Conservation (phyloP, 345 rosid species). For the Populus tremula region DNA sequence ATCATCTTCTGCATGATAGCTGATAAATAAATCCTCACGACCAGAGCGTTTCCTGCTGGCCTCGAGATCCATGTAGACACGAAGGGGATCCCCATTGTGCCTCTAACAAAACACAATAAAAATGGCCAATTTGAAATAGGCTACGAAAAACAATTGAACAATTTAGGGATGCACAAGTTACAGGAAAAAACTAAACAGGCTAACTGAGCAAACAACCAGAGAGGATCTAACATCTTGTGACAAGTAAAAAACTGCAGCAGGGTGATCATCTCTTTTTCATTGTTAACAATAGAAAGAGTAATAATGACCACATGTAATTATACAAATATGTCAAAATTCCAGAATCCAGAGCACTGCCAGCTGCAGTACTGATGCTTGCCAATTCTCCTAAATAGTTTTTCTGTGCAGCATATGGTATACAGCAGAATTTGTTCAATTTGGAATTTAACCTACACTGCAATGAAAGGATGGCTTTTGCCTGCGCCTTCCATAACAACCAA, state of each 20-base stretch:
- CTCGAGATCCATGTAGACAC: slow-evolving; percentile 93
- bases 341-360: neutral
- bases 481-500: neutral
- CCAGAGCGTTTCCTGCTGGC: slow-evolving; percentile 85
- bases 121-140: neutral
- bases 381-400: neutral
- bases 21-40: slow-evolving; percentile 72
- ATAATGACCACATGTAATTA: neutral
- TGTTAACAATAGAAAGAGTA: neutral
- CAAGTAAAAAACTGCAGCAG: neutral
- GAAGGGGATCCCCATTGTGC: slow-evolving; percentile 73
- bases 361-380: neutral
- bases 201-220: neutral
- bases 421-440: neutral
- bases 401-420: neutral
- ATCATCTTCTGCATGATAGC: slow-evolving; percentile 89
- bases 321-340: neutral
- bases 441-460: neutral
- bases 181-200: neutral
- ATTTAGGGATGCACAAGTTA: neutral
- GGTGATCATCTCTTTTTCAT: neutral
- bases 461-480: neutral
- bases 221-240: neutral
- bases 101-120: slow-evolving; percentile 43
- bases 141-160: neutral